These are phyloP conservation scores for Thelonectria blattea DNA, from an alignment of 2,329 filamentous ascomycete genomes.

Conservation along the genomic window DNA sequence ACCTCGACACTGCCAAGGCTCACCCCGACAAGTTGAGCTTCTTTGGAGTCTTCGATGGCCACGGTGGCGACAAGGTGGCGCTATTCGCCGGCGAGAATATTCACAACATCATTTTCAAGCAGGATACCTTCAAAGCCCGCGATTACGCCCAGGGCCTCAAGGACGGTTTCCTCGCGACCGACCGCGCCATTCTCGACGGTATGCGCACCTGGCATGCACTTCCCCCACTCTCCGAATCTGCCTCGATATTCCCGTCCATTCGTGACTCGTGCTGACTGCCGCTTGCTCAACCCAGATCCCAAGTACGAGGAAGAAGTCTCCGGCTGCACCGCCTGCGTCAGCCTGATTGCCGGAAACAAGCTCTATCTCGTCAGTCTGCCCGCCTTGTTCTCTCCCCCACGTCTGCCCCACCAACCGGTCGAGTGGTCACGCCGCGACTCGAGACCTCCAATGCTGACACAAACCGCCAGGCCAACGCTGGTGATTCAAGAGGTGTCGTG, in stretches of 20 bases:
- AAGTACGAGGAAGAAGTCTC: constrained; percentile 98
- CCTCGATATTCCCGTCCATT: neutral
- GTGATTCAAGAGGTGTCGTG: constrained; percentile 92
- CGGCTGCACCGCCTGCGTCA: constrained; percentile 93
- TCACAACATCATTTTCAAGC: constrained; percentile 92
- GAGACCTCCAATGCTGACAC: constrained; percentile 24
- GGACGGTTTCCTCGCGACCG: constrained; percentile 95
- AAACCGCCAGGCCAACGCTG: constrained; percentile 81
- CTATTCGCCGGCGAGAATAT: constrained; percentile 91
- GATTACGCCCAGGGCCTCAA: constrained; percentile 96
- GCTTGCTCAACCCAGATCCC: constrained; percentile 68
- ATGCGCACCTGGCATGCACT: constrained; percentile 41
- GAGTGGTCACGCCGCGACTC: constrained; percentile 23
- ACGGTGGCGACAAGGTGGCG: constrained; percentile 96
- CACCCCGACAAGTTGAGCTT: constrained; percentile 82
- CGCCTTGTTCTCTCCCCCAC: constrained; percentile 20
- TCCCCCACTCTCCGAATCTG: constrained; percentile 3
- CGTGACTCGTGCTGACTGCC: constrained; percentile 22
- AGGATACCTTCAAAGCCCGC: constrained; percentile 89
- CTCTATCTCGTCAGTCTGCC: constrained; percentile 84
- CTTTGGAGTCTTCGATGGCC: constrained; percentile 97
- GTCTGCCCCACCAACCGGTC: constrained; percentile 22
- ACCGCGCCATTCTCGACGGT: constrained; percentile 96
- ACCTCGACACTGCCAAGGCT: constrained; percentile 71
- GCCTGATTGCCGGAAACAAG: constrained; percentile 86